Evolutionary conservation across 2,329 filamentous ascomycete species (phyloP).

Genomic region (Ophiostoma sp.): DNA sequence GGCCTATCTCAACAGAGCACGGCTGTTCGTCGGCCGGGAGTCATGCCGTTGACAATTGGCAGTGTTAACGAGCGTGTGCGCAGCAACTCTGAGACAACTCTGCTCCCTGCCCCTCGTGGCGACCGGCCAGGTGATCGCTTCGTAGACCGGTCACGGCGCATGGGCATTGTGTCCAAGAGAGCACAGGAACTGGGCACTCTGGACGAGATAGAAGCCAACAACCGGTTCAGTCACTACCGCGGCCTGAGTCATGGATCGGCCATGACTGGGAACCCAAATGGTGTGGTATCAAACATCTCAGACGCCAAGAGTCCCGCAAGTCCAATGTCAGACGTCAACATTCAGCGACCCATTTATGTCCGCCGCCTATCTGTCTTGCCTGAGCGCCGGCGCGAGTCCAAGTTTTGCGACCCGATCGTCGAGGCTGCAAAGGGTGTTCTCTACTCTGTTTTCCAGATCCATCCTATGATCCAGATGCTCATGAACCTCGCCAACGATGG

Average conservation of each 20-base stretch:
- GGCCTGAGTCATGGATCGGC: conserved; percentile 64
- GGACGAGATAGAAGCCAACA: conserved; percentile 57
- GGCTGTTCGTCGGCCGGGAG: conserved; percentile 60
- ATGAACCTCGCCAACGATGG: conserved; percentile 58
- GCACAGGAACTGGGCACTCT: conserved; percentile 56
- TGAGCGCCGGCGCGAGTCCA: conserved; percentile 58
- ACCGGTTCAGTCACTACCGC: conserved; percentile 62
- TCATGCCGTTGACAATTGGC: conserved; percentile 65
- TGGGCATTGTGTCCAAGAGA: conserved; percentile 59
- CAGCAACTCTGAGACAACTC: conserved; percentile 59
- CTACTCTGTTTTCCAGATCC: conserved; percentile 63
- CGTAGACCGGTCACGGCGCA: conserved; percentile 48
- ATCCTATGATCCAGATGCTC: conserved; percentile 62
- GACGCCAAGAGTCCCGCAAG: conserved; percentile 50
- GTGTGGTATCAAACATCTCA: conserved; percentile 25
- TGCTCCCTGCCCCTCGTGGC: conserved; percentile 42
- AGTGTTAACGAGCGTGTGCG: conserved; percentile 63
- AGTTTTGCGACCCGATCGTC: conserved; percentile 54
- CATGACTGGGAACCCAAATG: conserved; percentile 50
- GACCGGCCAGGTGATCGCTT: conserved; percentile 47
- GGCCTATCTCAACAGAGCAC: conserved; percentile 64
- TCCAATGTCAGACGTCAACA: conserved; percentile 49
- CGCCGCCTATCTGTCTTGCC: conserved; percentile 59
- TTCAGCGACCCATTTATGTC: conserved; percentile 56
- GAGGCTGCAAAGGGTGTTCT: conserved; percentile 62